Evolutionary conservation across 495 filamentous ascomycete genomes (phyloP), one percentile per base, ranked within the genome.

Genomic region (Talaromyces nanjingensis): DNA sequence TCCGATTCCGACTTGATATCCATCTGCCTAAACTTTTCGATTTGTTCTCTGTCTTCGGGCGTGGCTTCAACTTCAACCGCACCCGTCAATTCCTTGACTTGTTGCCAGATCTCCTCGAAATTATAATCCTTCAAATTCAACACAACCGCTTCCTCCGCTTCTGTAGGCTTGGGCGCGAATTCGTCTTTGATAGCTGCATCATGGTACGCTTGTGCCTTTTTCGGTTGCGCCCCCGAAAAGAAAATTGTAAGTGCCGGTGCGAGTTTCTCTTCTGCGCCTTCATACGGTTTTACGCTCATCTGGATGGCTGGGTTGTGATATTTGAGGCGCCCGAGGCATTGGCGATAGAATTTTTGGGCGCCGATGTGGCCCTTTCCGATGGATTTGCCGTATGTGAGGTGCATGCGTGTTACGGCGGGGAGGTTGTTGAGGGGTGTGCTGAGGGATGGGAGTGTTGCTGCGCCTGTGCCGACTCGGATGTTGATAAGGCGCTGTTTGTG

Each of bases 241-340:
- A 91, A 91, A 60, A 98, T 78, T 64, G 87, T 89, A 74, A 98
- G 77, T 5, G 93, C 86, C 12, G 37, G 37, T 83, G 86, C 42
- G 78, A 85, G 57, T 68, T 72, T 71, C 7, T 75, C 70, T 59
- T 85, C 76, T 42, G 37, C 4, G 25, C 89, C 77, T 20, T 64
- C 52, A 22, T 80, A 86, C 58, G 91, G 88, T 68, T 84, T 84
- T 60, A 98, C 86, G 39, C 89, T 87, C 86, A 98, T 93, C 16
- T 85, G 83, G 16, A 98, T 72, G 7, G 84, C 79, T 0, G 94
- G 94, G 72, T 98, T 98, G 80, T 94, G 89, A 79, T 88, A 98
- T 81, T 98, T 96, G 62, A 98, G 79, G 66, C 91, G 85, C 2
- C 90, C 90, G 34, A 98, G 86, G 68, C 84, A 89, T 42, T 85